phyloP scores from a whole-genome alignment of 306 rosid genomes.

The Rosa multiflora region DNA sequence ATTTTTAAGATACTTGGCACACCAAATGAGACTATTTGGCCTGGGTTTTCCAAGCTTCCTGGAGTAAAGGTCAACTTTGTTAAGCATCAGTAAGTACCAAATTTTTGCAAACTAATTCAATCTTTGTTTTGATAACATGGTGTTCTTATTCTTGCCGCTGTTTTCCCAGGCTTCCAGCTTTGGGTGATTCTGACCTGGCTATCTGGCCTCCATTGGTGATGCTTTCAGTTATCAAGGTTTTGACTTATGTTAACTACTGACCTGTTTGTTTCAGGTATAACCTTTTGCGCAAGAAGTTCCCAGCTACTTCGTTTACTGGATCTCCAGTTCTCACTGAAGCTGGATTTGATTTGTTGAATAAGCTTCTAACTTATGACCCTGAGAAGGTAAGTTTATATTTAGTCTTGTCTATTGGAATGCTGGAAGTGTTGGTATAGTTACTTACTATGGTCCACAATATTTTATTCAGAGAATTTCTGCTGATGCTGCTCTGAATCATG shows the following conservation, averaged over 20 bases:
- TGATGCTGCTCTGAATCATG: conserved; percentile 92
- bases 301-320: conserved; percentile 95
- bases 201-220: conserved; percentile 92
- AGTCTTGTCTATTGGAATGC: conserved; percentile 7
- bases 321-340: conserved; percentile 98
- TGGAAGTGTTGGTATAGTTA: conserved; percentile 12
- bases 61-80: conserved; percentile 98
- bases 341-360: conserved; percentile 98
- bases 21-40: conserved; percentile 98
- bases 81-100: conserved; percentile 91
- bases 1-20: conserved; percentile 88
- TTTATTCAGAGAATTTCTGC: conserved; percentile 83
- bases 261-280: conserved; percentile 89
- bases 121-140: conserved; percentile 32
- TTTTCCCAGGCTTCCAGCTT: conserved; percentile 99
- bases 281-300: conserved; percentile 93
- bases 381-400: conserved; percentile 66
- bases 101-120: conserved; percentile 24
- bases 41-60: conserved; percentile 91
- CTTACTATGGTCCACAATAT: conserved; percentile 16
- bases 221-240: conserved; percentile 48
- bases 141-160: conserved; percentile 81
- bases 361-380: conserved; percentile 95
- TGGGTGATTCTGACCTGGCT: conserved; percentile 98
- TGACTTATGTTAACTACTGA: conserved; percentile 48